Evolutionary conservation across 2,329 filamentous ascomycete genomes (phyloP).

Genomic region (Arthrinium phaeospermum): DNA sequence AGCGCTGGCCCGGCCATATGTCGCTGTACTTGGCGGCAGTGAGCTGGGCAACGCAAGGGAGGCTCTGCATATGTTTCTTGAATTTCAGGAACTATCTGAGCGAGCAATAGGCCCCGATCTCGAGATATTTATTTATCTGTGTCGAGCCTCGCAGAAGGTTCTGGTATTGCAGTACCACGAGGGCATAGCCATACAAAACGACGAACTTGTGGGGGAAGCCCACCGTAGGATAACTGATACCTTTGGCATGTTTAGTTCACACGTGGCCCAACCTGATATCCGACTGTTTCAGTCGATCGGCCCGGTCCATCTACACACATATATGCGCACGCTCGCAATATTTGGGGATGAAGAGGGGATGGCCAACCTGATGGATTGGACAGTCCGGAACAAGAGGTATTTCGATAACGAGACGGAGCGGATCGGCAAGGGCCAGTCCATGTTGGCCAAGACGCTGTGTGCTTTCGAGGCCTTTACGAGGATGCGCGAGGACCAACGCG

Average conservation of each 20-base stretch:
- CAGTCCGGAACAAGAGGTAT: constrained; percentile 50
- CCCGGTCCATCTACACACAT: constrained; percentile 58
- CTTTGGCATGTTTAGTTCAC: constrained; percentile 35
- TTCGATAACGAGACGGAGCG: constrained; percentile 42
- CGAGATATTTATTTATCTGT: constrained; percentile 44
- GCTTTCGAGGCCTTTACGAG: constrained; percentile 56
- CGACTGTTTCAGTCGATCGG: constrained; percentile 46
- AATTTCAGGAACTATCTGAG: constrained; percentile 38
- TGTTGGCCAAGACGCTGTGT: constrained; percentile 46
- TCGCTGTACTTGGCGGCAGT: constrained; percentile 37
- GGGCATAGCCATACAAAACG: background rate
- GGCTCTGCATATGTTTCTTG: constrained; percentile 40
- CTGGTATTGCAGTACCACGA: constrained; percentile 20
- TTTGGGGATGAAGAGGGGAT: constrained; percentile 66
- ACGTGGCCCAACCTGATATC: constrained; percentile 37
- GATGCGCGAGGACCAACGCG: constrained; percentile 38
- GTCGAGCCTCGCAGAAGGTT: constrained; percentile 41
- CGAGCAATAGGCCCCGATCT: constrained; percentile 39
- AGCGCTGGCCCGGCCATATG: constrained; percentile 42
- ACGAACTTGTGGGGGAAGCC: constrained; percentile 16
- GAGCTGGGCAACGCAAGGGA: constrained; percentile 34
- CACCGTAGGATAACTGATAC: background rate
- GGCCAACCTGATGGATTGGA: constrained; percentile 63
- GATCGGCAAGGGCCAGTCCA: constrained; percentile 35
- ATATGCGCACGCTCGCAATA: constrained; percentile 67